These are phyloP conservation scores for Lentinula guzmanii DNA, from an alignment of 768 basidiomycete genomes.

Conservation along the genomic window DNA sequence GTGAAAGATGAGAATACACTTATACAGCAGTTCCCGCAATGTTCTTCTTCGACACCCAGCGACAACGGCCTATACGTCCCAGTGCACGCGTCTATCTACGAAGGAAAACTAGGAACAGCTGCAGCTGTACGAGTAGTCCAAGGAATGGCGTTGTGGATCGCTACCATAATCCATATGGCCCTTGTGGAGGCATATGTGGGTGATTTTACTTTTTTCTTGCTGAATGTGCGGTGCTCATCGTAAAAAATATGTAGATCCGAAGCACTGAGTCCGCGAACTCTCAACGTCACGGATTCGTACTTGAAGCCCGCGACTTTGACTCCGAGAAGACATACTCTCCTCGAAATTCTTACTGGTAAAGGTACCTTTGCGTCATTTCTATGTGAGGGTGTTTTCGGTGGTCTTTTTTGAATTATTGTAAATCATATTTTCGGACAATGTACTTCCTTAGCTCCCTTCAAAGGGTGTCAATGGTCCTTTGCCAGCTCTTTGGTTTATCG, in stretches of 20 bases:
- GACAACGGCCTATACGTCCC: constrained; percentile 10
- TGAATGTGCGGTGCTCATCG: not conserved
- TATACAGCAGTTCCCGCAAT: constrained; percentile 14
- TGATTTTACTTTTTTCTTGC: not conserved
- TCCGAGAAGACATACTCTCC: not conserved
- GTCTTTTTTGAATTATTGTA: not conserved
- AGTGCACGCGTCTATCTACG: constrained; percentile 15
- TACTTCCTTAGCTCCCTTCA: not conserved
- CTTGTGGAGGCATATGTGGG: constrained; percentile 19
- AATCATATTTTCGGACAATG: not conserved
- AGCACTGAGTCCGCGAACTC: not conserved
- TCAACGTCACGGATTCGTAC: not conserved
- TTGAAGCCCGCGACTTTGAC: not conserved
- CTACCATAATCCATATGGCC: constrained; percentile 15
- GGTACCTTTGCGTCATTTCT: not conserved
- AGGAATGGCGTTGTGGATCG: constrained; percentile 22
- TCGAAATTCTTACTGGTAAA: not conserved
- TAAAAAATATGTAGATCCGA: not conserved
- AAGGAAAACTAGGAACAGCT: constrained; percentile 11
- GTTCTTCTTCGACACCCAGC: constrained; percentile 7
- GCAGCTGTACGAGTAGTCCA: constrained; percentile 15
- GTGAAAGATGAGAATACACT: constrained; percentile 6
- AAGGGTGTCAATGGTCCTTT: not conserved
- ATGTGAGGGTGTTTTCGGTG: not conserved
- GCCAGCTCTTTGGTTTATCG: not conserved